Evolutionary conservation across 2,329 filamentous ascomycete species (phyloP), one percentile per base, ranked within the genome.

Genomic region (Ophiostoma perfectum): DNA sequence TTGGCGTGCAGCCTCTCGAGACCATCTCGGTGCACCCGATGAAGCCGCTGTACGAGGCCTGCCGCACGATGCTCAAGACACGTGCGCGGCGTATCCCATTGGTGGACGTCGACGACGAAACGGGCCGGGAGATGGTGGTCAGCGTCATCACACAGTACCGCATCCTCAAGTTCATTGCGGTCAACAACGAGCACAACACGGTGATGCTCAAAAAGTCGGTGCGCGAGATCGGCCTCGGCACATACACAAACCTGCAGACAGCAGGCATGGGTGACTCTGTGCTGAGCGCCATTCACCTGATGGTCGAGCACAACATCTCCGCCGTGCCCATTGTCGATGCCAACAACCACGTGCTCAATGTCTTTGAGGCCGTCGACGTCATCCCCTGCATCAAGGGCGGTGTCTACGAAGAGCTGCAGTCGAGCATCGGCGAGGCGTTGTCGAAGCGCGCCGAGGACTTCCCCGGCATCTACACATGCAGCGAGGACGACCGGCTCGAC

Each of bases 141-240:
- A 97, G 93, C 74, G 95, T 99, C 70, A 91, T 99, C 70, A 99
- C 95, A 0, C 95, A 99, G 78, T 99, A 99, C 79, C 90, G 96
- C 69, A 98, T 99, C 74, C 86, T 99, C 72, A 99, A 99, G 78
- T 99, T 99, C 78, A 96, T 99, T 71, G 93, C 95, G 11, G 94
- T 99, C 78, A 99, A 99, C 78, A 87, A 86, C 74, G 86, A 89
- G 75, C 88, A 89, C 74, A 91, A 96, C 76, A 97, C 94, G 4
- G 90, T 96, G 74, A 86, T 93, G 76, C 81, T 99, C 70, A 91
- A 92, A 76, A 97, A 96, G 80, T 89, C 92, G 9, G 83, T 99
- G 68, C 86, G 87, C 70, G 93, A 97, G 71, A 86, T 98, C 68
- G 87, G 88, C 39, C 83, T 99, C 8, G 96, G 95, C 66, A 94